Percentiles rank a stretch among this genome's conserved stretches.
Evolutionary conservation across 306 rosid genomes (phyloP).

Genomic region (Hylodesmum podocarpum): DNA sequence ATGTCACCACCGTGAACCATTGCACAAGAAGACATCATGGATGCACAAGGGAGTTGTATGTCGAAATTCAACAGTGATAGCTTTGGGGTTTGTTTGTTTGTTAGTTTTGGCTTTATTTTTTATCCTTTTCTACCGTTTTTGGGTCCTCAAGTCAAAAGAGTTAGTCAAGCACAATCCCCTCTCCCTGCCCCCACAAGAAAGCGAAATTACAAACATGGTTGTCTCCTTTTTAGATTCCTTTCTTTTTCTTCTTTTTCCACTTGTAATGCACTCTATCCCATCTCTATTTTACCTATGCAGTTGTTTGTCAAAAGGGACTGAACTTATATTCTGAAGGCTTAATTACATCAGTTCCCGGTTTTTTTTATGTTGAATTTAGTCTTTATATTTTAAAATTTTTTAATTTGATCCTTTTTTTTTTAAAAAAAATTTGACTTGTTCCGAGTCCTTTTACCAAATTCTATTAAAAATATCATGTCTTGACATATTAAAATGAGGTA

Average conservation of each 20-base stretch:
- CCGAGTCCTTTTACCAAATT: too few relatives aligned
- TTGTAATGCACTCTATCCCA: constrained; percentile 34
- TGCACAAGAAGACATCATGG: constrained; percentile 37
- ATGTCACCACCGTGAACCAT: constrained; percentile 17
- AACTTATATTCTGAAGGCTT: too few relatives aligned
- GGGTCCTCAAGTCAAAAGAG: constrained; percentile 63
- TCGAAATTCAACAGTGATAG: constrained; percentile 34
- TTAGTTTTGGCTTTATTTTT: constrained; percentile 23
- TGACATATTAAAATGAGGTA: too few relatives aligned
- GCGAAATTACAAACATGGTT: constrained; percentile 59
- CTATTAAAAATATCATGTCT: too few relatives aligned
- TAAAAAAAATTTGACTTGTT: too few relatives aligned
- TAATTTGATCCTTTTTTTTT: too few relatives aligned
- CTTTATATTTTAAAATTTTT: too few relatives aligned
- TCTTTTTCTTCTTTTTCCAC: constrained; percentile 54
- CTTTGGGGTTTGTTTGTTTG: constrained; percentile 27
- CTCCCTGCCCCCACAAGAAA: constrained; percentile 65
- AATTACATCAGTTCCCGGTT: too few relatives aligned
- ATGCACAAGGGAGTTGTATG: constrained; percentile 31
- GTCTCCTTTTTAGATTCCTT: constrained; percentile 82
- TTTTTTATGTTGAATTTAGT: too few relatives aligned
- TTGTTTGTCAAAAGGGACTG: too few relatives aligned
- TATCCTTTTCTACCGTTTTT: constrained; percentile 32
- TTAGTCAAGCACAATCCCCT: constrained; percentile 55
- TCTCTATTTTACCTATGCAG: too few relatives aligned